Percentiles rank a stretch among this genome's conserved stretches.
Conservation (phyloP, 2,329 filamentous ascomycete species). For the Colletotrichum sidae region DNA sequence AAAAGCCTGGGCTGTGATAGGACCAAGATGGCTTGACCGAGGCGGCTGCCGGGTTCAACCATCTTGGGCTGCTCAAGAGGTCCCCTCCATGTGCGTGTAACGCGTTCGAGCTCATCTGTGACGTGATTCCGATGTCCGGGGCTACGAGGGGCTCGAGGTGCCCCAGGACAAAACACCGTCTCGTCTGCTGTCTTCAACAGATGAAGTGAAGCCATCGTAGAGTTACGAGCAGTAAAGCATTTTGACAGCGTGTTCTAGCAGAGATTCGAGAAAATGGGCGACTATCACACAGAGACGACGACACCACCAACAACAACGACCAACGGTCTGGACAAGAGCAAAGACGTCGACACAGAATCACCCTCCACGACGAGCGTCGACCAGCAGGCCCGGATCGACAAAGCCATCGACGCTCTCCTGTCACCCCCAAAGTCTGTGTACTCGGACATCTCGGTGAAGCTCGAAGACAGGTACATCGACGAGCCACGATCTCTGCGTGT, state of each 20-base stretch:
- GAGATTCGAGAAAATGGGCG: constrained; percentile 18
- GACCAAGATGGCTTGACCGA: neutral
- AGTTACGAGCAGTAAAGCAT: neutral
- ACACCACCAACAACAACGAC: neutral
- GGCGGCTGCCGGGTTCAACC: constrained; percentile 3
- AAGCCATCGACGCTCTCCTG: constrained; percentile 25
- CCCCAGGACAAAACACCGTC: constrained; percentile 13
- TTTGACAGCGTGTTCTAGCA: neutral
- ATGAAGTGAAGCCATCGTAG: neutral
- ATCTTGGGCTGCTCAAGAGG: neutral
- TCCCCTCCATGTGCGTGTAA: constrained; percentile 23
- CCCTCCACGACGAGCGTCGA: neutral
- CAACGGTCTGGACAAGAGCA: neutral
- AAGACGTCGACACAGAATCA: neutral
- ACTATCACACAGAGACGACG: constrained; percentile 23
- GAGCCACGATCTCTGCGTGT: constrained; percentile 62
- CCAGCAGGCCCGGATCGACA: constrained; percentile 20
- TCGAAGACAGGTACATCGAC: constrained; percentile 57
- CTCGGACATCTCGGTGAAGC: constrained; percentile 36
- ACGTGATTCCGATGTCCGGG: constrained; percentile 34
- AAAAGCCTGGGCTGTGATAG: constrained; percentile 28
- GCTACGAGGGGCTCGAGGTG: neutral
- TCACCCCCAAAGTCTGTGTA: constrained; percentile 31
- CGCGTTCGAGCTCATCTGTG: constrained; percentile 30
- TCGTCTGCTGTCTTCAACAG: neutral